A percentile compares a stretch with the other conserved stretches of the same genome.
These are phyloP conservation scores for Tilletia horrida DNA, from an alignment of 1,284 basidiomycete species.

Conservation along the genomic window DNA sequence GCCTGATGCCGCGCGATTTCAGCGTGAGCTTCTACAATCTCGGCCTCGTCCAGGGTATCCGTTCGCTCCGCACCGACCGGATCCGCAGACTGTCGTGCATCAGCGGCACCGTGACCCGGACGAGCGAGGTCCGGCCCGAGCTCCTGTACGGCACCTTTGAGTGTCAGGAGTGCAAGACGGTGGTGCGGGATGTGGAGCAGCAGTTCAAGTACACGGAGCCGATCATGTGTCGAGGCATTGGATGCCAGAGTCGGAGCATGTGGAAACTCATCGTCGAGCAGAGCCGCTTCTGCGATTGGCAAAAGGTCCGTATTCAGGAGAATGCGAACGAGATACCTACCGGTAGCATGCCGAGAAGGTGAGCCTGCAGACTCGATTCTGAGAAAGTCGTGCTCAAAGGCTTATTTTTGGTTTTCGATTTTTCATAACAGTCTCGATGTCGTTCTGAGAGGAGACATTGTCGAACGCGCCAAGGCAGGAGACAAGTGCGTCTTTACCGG, in stretches of 20 bases:
- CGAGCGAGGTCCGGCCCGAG: slow-evolving; percentile 95
- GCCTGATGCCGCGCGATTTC: slow-evolving; percentile 86
- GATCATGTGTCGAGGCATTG: slow-evolving; percentile 84
- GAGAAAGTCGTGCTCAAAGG: too few species aligned
- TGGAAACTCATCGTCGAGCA: slow-evolving; percentile 97
- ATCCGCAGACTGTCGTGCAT: slow-evolving; percentile 49
- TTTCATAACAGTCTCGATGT: slow-evolving; percentile 72
- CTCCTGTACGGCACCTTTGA: slow-evolving; percentile 88
- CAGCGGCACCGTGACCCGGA: slow-evolving; percentile 72
- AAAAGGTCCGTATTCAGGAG: slow-evolving; percentile 98
- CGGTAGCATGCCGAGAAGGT: slow-evolving; percentile 88
- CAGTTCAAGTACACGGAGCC: slow-evolving; percentile 99
- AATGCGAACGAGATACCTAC: slow-evolving; percentile 98
- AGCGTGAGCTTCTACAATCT: slow-evolving; percentile 92
- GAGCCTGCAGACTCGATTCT: slow-evolving; percentile 28
- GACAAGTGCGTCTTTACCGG: slow-evolving; percentile 98
- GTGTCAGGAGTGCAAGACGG: slow-evolving; percentile 80
- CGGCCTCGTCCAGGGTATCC: slow-evolving; percentile 88
- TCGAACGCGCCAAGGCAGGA: slow-evolving; percentile 95
- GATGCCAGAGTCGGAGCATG: slow-evolving; percentile 80
- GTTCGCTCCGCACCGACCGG: slow-evolving; percentile 66
- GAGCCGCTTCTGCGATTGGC: slow-evolving; percentile 98
- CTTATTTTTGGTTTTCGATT: neutral
- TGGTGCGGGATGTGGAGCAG: slow-evolving; percentile 93
- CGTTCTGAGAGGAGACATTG: slow-evolving; percentile 88